Evolutionary conservation across 2,329 filamentous ascomycete genomes (phyloP).

Genomic region (Ophiostoma tasmaniense): DNA sequence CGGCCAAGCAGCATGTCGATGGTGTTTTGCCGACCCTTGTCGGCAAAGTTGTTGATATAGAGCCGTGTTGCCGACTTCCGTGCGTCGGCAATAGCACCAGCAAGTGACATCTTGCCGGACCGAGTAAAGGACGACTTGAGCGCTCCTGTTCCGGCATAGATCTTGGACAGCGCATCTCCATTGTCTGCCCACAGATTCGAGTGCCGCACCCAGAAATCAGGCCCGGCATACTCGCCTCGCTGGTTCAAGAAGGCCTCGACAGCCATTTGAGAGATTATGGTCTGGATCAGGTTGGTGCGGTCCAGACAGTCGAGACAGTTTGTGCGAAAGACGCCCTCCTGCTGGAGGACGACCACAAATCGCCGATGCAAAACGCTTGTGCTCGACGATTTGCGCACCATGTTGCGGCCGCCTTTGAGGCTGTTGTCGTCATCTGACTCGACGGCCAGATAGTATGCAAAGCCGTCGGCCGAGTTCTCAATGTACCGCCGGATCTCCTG

Average conservation of each 20-base stretch:
- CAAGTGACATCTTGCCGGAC: slow-evolving; percentile 89
- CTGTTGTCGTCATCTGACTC: slow-evolving; percentile 48
- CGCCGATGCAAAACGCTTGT: slow-evolving; percentile 28
- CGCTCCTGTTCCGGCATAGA: slow-evolving; percentile 93
- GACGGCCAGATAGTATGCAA: slow-evolving; percentile 86
- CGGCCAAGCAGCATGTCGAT: slow-evolving; percentile 89
- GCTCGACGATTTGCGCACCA: slow-evolving; percentile 2
- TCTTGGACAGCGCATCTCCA: slow-evolving; percentile 85
- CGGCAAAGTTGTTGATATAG: slow-evolving; percentile 96
- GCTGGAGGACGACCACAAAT: slow-evolving; percentile 68
- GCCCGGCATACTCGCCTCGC: slow-evolving; percentile 56
- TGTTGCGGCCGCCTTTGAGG: slow-evolving; percentile 23
- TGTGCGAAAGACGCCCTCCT: slow-evolving; percentile 91
- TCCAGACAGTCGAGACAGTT: slow-evolving; percentile 96
- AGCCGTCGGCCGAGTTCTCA: slow-evolving; percentile 69
- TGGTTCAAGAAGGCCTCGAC: slow-evolving; percentile 76
- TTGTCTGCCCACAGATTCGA: slow-evolving; percentile 96
- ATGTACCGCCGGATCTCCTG: slow-evolving; percentile 72
- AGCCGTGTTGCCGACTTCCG: slow-evolving; percentile 88
- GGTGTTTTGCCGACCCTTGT: slow-evolving; percentile 85
- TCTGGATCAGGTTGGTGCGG: slow-evolving; percentile 91
- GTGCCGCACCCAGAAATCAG: slow-evolving; percentile 88
- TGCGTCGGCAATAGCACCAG: slow-evolving; percentile 88
- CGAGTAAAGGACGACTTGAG: slow-evolving; percentile 93
- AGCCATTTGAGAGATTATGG: slow-evolving; percentile 89